Percentiles rank a stretch among this genome's conserved stretches.
Conservation (phyloP, 768 basidiomycete genomes). For the Clathrus columnatus region DNA sequence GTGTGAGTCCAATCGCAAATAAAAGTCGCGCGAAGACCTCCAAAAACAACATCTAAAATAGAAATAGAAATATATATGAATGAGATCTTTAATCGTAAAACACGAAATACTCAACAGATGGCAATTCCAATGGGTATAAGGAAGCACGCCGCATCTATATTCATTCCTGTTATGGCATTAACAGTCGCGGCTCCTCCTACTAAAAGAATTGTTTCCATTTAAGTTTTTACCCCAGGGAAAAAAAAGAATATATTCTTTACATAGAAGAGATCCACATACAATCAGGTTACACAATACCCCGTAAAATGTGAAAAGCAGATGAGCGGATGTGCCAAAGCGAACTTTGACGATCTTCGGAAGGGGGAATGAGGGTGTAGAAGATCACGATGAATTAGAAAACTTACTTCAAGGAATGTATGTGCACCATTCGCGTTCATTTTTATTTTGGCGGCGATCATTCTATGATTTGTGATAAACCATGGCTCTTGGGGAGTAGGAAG, state of each 20-base stretch:
- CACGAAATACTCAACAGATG: constrained; percentile 22
- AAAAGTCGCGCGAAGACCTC: constrained; percentile 36
- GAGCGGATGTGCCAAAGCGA: constrained; percentile 38
- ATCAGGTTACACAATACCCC: constrained; percentile 43
- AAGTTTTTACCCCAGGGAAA: not conserved
- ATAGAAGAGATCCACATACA: constrained; percentile 41
- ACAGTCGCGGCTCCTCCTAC: constrained; percentile 40
- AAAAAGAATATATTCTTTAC: constrained; percentile 24
- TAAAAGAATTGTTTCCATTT: constrained; percentile 9
- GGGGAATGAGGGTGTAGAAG: not conserved
- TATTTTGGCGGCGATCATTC: constrained; percentile 39
- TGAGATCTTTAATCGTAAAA: constrained; percentile 10
- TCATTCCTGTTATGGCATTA: constrained; percentile 38
- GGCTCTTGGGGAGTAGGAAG: constrained; percentile 15
- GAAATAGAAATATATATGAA: constrained; percentile 10
- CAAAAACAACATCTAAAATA: constrained; percentile 26
- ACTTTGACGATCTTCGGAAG: constrained; percentile 35
- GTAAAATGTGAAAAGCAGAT: constrained; percentile 45
- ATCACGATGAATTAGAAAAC: not conserved
- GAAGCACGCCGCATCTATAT: constrained; percentile 35
- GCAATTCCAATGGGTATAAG: constrained; percentile 37
- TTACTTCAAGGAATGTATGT: constrained; percentile 46
- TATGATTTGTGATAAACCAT: not conserved
- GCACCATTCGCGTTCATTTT: constrained; percentile 54
- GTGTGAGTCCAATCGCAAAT: constrained; percentile 38